Percentiles rank a stretch among this genome's conserved stretches.
These are phyloP conservation scores for Gaertneriomyces semiglobifer DNA, from an alignment of 192 early-diverging fungal genomes.

Conservation along the genomic window DNA sequence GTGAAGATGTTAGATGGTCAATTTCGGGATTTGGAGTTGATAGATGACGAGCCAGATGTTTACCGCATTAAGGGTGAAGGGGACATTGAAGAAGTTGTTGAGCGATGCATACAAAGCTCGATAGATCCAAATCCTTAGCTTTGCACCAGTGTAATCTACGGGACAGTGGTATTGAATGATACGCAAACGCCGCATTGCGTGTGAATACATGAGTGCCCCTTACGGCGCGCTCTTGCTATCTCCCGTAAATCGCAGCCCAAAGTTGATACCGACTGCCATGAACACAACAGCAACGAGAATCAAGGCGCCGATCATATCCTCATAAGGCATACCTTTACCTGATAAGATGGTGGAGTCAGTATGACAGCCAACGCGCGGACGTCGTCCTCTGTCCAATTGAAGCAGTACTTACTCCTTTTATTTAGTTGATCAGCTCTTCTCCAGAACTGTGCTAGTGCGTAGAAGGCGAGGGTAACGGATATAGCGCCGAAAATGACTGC, in stretches of 20 bases:
- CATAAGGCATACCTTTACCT: slow-evolving; percentile 34
- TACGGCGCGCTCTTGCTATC: background rate
- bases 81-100: too few species aligned
- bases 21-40: too few species aligned
- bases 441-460: slow-evolving; percentile 62
- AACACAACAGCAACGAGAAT: slow-evolving; percentile 60
- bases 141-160: too few species aligned
- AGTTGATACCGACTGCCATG: slow-evolving; percentile 36
- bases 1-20: too few species aligned
- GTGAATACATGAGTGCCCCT: too few species aligned
- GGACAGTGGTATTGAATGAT: too few species aligned
- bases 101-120: too few species aligned
- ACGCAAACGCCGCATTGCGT: too few species aligned
- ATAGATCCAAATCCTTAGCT: too few species aligned
- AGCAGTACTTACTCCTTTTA: background rate
- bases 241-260: slow-evolving; percentile 26
- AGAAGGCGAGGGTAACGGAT: slow-evolving; percentile 56
- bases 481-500: slow-evolving; percentile 61
- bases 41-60: too few species aligned
- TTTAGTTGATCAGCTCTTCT: slow-evolving; percentile 53
- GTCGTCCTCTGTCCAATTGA: background rate
- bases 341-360: background rate
- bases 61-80: too few species aligned
- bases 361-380: background rate
- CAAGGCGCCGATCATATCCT: slow-evolving; percentile 60